phyloP scores from a whole-genome alignment of 495 filamentous ascomycete species.

The Aspergillus mulundensis region DNA sequence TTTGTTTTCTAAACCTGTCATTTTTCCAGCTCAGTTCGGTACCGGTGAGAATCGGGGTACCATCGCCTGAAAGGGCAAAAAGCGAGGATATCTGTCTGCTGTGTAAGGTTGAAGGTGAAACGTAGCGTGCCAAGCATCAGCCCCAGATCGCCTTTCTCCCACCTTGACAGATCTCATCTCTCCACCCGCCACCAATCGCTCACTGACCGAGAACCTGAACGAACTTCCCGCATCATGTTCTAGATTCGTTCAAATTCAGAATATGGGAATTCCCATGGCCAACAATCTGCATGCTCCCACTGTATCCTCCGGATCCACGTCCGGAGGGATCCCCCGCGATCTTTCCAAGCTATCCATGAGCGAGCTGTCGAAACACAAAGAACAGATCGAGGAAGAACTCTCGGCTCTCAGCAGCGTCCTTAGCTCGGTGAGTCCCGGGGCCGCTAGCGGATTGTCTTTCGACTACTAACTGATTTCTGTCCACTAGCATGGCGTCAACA shows the following conservation, averaged over 20 bases:
- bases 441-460: not conserved
- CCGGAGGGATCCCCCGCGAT: slow-evolving; percentile 50
- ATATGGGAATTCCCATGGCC: slow-evolving; percentile 56
- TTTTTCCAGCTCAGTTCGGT: not conserved
- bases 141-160: not conserved
- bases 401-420: slow-evolving; percentile 80
- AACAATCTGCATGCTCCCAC: slow-evolving; percentile 69
- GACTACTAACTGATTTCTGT: slow-evolving; percentile 14
- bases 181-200: slow-evolving; percentile 10
- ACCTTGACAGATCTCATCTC: not conserved
- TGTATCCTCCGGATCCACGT: slow-evolving; percentile 67
- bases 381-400: slow-evolving; percentile 78
- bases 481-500: slow-evolving; percentile 82
- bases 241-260: slow-evolving; percentile 18
- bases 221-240: slow-evolving; percentile 10
- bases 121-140: slow-evolving; percentile 8
- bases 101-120: not conserved
- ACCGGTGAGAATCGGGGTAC: not conserved
- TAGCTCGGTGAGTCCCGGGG: slow-evolving; percentile 62
- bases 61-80: not conserved
- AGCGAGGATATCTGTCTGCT: not conserved
- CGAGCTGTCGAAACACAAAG: slow-evolving; percentile 69
- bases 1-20: not conserved
- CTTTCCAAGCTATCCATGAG: slow-evolving; percentile 56
- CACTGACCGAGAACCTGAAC: too few species aligned